Conservation (phyloP, 805 yeast genomes). For the Kazachstania africana region DNA sequence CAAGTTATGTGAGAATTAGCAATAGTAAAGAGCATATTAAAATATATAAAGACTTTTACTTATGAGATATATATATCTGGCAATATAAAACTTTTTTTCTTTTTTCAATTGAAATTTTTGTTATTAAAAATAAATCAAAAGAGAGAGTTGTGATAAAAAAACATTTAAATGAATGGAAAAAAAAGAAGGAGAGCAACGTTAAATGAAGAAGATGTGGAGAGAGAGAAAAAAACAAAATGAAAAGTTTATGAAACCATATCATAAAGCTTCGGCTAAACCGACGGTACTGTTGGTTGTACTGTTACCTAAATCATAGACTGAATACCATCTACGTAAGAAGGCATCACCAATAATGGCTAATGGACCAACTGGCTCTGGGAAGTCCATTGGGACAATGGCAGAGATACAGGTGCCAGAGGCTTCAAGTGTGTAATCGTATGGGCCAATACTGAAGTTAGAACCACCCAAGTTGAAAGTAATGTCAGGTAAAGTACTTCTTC, state of each 20-base stretch:
- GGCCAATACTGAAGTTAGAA: slow-evolving; percentile 77
- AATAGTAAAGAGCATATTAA: too few species aligned
- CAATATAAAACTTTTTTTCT: too few species aligned
- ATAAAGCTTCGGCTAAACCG: slow-evolving; percentile 77
- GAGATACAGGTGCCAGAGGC: slow-evolving; percentile 92
- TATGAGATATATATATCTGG: too few species aligned
- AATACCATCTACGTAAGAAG: slow-evolving; percentile 89
- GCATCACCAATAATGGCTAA: slow-evolving; percentile 95
- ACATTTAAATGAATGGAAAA: too few species aligned
- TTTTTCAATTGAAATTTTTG: too few species aligned
- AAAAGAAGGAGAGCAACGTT: too few species aligned
- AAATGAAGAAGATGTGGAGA: not conserved
- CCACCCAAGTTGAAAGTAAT: slow-evolving; percentile 85
- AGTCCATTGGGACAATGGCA: slow-evolving; percentile 92
- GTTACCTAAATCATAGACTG: slow-evolving; percentile 81
- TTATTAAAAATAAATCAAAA: too few species aligned
- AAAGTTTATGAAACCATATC: slow-evolving; percentile 11
- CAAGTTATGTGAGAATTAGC: too few species aligned
- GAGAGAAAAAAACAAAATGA: not conserved
- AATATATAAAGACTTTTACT: too few species aligned
- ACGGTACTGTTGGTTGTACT: slow-evolving; percentile 89
- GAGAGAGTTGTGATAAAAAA: too few species aligned
- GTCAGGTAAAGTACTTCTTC: slow-evolving; percentile 79
- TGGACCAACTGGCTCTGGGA: slow-evolving; percentile 96
- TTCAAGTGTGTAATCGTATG: slow-evolving; percentile 90